A percentile compares a stretch with the other conserved stretches of the same genome.
Evolutionary conservation across 768 basidiomycete genomes (phyloP).

Genomic region (Melanogaster broomeanus): DNA sequence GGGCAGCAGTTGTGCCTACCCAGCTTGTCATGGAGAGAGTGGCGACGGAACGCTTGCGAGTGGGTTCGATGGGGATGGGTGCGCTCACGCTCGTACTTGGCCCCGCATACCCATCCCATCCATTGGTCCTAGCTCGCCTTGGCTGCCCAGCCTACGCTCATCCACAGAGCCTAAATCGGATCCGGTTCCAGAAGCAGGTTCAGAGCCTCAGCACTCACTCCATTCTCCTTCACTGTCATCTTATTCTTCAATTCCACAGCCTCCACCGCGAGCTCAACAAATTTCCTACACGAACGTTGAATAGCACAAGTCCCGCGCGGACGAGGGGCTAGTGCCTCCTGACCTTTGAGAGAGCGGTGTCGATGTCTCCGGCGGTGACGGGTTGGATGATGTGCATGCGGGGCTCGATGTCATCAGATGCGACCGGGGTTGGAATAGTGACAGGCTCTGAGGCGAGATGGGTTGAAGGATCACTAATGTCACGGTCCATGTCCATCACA

Average conservation of each 20-base stretch:
- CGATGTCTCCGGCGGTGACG: constrained; percentile 69
- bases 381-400: constrained; percentile 74
- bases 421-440: constrained; percentile 16
- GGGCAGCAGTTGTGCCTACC: constrained; percentile 30
- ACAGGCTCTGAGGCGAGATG: constrained; percentile 9
- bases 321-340: constrained; percentile 60
- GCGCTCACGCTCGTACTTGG: too few species aligned
- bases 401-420: constrained; percentile 57
- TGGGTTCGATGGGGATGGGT: constrained; percentile 33
- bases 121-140: constrained; percentile 41
- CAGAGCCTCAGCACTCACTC: constrained; percentile 31
- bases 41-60: constrained; percentile 29
- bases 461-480: constrained; percentile 16
- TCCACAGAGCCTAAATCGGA: constrained; percentile 28
- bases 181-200: constrained; percentile 20
- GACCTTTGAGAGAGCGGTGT: constrained; percentile 61
- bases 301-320: constrained; percentile 66
- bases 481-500: constrained; percentile 51
- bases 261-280: constrained; percentile 78
- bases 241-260: constrained; percentile 69
- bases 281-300: constrained; percentile 83
- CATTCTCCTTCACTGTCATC: constrained; percentile 45
- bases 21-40: constrained; percentile 25
- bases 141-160: constrained; percentile 36
- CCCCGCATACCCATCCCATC: constrained; percentile 49